phyloP scores from a whole-genome alignment of 768 basidiomycete genomes.

The Hygrophorus russula region DNA sequence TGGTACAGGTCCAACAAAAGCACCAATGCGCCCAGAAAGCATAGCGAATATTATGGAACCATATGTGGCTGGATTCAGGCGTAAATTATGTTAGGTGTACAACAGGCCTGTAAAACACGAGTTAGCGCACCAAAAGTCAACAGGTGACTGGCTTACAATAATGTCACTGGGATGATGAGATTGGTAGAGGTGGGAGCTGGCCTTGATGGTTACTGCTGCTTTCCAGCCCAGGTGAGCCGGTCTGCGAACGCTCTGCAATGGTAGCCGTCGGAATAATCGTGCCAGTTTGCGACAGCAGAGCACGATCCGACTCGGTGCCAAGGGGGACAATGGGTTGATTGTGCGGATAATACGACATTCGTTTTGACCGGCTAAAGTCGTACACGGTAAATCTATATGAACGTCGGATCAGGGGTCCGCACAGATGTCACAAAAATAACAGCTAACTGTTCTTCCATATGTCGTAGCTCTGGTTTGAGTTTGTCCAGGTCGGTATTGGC shows the following conservation, averaged over 20 bases:
- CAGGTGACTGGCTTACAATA: background rate
- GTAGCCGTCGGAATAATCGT: conserved; percentile 36
- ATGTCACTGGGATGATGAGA: background rate
- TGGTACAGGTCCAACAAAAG: too few relatives aligned
- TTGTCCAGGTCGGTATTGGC: conserved; percentile 75
- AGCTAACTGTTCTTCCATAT: conserved; percentile 86
- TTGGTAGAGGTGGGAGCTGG: conserved; percentile 2
- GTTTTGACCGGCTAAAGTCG: conserved; percentile 63
- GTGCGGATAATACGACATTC: conserved; percentile 82
- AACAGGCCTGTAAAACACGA: background rate
- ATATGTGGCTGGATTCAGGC: too few relatives aligned
- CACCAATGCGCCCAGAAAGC: too few relatives aligned
- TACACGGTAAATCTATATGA: conserved; percentile 72
- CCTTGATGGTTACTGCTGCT: background rate
- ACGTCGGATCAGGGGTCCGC: background rate
- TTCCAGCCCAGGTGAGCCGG: conserved; percentile 28
- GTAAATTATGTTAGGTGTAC: too few relatives aligned
- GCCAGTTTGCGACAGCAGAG: conserved; percentile 28
- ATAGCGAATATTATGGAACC: too few relatives aligned
- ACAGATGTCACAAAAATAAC: conserved; percentile 1
- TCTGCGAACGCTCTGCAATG: conserved; percentile 36
- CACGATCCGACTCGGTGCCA: conserved; percentile 29
- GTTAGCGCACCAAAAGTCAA: background rate
- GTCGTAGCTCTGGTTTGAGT: conserved; percentile 83
- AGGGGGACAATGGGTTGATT: conserved; percentile 49